These are phyloP conservation scores for Ganoderma sinense DNA, from an alignment of 1,284 basidiomycete genomes.

Conservation along the genomic window DNA sequence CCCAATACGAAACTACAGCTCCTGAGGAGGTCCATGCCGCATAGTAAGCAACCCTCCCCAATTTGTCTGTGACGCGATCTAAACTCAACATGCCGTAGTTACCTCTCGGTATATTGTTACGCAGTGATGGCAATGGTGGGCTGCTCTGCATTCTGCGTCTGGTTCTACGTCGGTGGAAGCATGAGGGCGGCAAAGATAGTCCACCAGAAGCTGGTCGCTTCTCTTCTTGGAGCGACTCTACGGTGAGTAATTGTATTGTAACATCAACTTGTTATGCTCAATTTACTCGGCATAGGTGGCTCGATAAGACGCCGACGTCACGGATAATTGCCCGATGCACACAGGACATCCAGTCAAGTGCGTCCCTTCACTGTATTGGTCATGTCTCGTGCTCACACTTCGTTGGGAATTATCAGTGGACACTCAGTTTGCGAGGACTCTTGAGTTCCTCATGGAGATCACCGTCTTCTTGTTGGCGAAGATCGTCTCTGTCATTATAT, in stretches of 20 bases:
- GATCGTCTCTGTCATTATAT: slow-evolving; percentile 48
- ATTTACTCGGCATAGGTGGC: slow-evolving; percentile 44
- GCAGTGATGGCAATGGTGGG: slow-evolving; percentile 42
- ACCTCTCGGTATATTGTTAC: slow-evolving; percentile 51
- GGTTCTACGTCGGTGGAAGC: slow-evolving; percentile 49
- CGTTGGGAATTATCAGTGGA: slow-evolving; percentile 14
- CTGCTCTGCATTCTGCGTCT: slow-evolving; percentile 37
- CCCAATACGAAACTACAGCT: slow-evolving; percentile 41
- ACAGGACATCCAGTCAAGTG: slow-evolving; percentile 58
- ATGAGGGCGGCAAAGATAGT: slow-evolving; percentile 62
- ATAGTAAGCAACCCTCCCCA: slow-evolving; percentile 25
- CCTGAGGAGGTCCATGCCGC: slow-evolving; percentile 32
- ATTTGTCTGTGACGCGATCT: slow-evolving; percentile 3
- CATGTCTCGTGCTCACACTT: not conserved
- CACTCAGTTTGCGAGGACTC: not conserved
- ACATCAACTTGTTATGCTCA: slow-evolving; percentile 24
- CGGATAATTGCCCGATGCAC: slow-evolving; percentile 67
- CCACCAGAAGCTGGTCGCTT: slow-evolving; percentile 61
- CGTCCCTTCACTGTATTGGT: not conserved
- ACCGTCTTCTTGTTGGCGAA: slow-evolving; percentile 47
- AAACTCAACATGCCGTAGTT: slow-evolving; percentile 37
- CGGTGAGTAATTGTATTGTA: slow-evolving; percentile 40
- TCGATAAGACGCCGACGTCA: slow-evolving; percentile 66
- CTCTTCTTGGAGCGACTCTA: slow-evolving; percentile 63
- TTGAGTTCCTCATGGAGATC: slow-evolving; percentile 36